These are phyloP conservation scores for Exophiala oligosperma DNA, from an alignment of 2,329 filamentous ascomycete species.

Conservation along the genomic window DNA sequence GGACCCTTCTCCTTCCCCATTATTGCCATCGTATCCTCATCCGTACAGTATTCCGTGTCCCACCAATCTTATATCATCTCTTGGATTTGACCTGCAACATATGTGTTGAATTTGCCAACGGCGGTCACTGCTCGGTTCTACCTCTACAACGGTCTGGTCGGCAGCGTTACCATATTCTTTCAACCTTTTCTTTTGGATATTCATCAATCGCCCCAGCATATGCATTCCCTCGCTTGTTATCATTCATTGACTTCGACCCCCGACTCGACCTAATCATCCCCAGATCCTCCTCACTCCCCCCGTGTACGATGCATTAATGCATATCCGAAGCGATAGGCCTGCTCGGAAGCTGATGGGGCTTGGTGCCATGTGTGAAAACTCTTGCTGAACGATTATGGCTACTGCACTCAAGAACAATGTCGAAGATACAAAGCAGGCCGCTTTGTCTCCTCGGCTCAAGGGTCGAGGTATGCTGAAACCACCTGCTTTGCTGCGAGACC, in stretches of 20 bases:
- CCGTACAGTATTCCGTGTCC: background rate
- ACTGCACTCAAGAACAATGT: constrained; percentile 43
- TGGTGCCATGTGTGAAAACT: constrained; percentile 18
- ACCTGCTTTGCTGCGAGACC: background rate
- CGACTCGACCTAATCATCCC: background rate
- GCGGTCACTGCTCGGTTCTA: constrained; percentile 30
- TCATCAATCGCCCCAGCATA: constrained; percentile 8
- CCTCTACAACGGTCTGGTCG: constrained; percentile 6
- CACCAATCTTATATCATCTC: background rate
- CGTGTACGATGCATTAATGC: constrained; percentile 8
- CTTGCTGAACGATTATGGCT: constrained; percentile 38
- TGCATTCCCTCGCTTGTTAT: constrained; percentile 11
- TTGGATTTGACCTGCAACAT: background rate
- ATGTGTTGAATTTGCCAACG: background rate
- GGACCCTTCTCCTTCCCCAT: background rate
- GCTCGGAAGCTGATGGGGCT: constrained; percentile 20
- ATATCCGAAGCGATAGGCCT: background rate
- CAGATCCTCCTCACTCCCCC: background rate
- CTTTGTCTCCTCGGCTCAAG: constrained; percentile 49
- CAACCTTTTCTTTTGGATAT: constrained; percentile 23
- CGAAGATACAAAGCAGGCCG: constrained; percentile 47
- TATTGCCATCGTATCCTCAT: background rate
- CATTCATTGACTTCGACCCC: constrained; percentile 1
- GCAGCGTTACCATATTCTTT: constrained; percentile 22
- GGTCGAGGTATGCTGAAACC: constrained; percentile 44